Evolutionary conservation across 169 alveolate genomes (phyloP).

Genomic region (Perkinsus chesapeaki): DNA sequence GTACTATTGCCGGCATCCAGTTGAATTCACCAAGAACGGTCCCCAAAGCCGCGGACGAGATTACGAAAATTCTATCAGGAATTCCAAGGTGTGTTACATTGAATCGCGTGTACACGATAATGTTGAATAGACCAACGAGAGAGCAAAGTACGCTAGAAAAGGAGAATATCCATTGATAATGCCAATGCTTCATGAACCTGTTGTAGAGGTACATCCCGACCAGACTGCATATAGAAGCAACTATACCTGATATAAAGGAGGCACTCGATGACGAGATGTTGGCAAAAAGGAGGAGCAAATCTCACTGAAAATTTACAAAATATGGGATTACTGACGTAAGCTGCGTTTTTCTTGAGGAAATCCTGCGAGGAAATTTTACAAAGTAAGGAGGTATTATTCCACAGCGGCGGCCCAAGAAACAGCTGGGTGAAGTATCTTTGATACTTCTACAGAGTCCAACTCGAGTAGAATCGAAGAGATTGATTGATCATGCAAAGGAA

Average conservation of each 20-base stretch:
- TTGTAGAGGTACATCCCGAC: not conserved
- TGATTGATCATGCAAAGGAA: no score
- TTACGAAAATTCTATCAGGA: constrained; percentile 24
- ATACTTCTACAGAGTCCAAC: no score
- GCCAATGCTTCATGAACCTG: constrained; percentile 19
- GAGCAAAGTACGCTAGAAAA: constrained; percentile 15
- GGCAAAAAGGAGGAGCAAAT: no score
- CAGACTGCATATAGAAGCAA: not conserved
- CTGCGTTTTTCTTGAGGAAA: no score
- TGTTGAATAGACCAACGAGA: constrained; percentile 10
- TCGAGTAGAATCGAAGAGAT: no score
- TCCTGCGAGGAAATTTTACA: no score
- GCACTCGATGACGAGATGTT: no score
- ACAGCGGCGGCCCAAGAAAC: no score
- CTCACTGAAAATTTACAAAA: no score
- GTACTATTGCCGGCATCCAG: constrained; percentile 19
- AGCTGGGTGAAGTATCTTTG: no score
- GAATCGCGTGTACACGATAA: constrained; percentile 20
- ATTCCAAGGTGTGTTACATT: constrained; percentile 22
- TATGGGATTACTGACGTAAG: no score
- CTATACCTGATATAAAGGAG: not conserved
- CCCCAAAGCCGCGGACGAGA: constrained; percentile 8
- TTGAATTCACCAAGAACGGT: constrained; percentile 6
- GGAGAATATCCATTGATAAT: constrained; percentile 15
- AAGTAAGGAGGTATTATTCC: no score